Evolutionary conservation across 2,329 filamentous ascomycete genomes (phyloP).

Genomic region (Aspergillus unguis): DNA sequence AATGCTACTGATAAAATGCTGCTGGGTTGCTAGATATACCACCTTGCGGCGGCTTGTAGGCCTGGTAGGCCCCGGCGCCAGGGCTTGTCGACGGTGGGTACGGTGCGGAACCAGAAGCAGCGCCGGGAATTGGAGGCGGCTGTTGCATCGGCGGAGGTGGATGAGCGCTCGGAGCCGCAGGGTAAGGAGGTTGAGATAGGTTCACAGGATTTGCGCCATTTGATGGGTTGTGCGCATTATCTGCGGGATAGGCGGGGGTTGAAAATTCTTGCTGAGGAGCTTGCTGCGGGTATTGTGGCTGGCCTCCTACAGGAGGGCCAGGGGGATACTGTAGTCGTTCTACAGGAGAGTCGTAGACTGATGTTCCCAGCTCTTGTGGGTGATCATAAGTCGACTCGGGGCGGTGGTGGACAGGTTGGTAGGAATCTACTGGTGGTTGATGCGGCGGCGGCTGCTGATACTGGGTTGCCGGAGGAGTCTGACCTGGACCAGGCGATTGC

Average conservation of each 20-base stretch:
- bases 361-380: conserved; percentile 74
- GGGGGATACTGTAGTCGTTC: conserved; percentile 40
- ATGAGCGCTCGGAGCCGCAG: conserved; percentile 26
- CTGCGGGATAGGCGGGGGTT: conserved; percentile 39
- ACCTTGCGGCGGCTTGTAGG: conserved; percentile 36
- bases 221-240: conserved; percentile 28
- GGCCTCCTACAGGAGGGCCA: conserved; percentile 22
- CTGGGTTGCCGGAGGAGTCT: conserved; percentile 32
- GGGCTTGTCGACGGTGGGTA: conserved; percentile 32
- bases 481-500: conserved; percentile 42
- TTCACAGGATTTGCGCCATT: conserved; percentile 17
- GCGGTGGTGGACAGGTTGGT: conserved; percentile 48
- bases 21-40: conserved; percentile 35
- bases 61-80: conserved; percentile 31
- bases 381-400: conserved; percentile 67
- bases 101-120: conserved; percentile 28
- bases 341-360: conserved; percentile 71
- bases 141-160: conserved; percentile 33
- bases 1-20: conserved; percentile 37
- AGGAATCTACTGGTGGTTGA: conserved; percentile 50
- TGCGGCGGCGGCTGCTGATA: conserved; percentile 37
- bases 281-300: conserved; percentile 31
- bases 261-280: conserved; percentile 39
- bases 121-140: conserved; percentile 34
- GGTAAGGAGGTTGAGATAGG: conserved; percentile 33